These are phyloP conservation scores for Cichorium intybus DNA, from an alignment of 140 eudicot genomes.

Conservation along the genomic window DNA sequence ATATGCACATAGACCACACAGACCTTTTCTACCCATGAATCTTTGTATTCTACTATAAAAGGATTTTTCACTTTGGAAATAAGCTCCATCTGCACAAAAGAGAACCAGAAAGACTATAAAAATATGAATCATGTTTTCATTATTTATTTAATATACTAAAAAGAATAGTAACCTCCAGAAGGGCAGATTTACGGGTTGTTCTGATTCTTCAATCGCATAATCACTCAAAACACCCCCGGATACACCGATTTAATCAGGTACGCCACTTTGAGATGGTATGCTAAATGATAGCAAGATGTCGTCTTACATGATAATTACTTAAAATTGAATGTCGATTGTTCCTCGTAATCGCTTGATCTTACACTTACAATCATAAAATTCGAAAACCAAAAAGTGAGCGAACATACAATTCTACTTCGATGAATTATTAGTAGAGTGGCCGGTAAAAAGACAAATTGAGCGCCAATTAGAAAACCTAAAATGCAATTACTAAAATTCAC, in stretches of 20 bases:
- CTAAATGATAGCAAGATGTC: background rate
- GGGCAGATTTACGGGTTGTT: constrained; percentile 80
- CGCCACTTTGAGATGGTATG: background rate
- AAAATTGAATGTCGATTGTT: background rate
- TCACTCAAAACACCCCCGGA: background rate
- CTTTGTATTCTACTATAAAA: constrained; percentile 76
- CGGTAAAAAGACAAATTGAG: background rate
- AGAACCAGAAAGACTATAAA: background rate
- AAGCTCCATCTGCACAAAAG: constrained; percentile 64
- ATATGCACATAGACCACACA: no score
- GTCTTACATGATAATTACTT: background rate
- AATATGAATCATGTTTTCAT: background rate
- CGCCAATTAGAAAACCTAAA: constrained; percentile 9
- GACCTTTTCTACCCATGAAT: constrained; percentile 92
- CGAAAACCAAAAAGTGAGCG: background rate
- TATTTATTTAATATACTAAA: background rate
- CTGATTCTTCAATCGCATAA: background rate
- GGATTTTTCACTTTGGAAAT: constrained; percentile 59
- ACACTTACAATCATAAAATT: background rate
- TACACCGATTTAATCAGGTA: background rate
- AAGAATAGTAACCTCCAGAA: constrained; percentile 54
- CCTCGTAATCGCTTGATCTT: constrained; percentile 6
- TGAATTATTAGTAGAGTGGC: background rate
- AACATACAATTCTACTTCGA: background rate
- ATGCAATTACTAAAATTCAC: background rate